A percentile compares a stretch with the other conserved stretches of the same genome.
Conservation (phyloP, 805 yeast species). For the Yarrowia sp. region DNA sequence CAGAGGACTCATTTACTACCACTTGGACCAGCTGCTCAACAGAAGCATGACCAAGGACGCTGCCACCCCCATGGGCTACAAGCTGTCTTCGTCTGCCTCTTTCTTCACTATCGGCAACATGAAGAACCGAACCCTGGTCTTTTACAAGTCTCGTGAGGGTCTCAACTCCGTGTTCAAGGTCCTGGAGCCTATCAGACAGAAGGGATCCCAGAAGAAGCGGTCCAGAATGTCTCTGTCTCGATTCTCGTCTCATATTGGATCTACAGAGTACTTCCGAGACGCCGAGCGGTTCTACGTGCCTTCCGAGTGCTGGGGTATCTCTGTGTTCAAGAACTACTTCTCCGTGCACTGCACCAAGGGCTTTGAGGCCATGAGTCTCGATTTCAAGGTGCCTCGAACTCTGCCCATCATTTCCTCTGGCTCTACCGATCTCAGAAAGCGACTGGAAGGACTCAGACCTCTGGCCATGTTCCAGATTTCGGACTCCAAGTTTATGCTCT, state of each 20-base stretch:
- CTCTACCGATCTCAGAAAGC: conserved; percentile 49
- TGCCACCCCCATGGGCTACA: conserved; percentile 56
- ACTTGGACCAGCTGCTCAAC: conserved; percentile 63
- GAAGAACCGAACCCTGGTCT: conserved; percentile 63
- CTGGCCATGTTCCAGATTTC: conserved; percentile 69
- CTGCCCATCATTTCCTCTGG: conserved; percentile 56
- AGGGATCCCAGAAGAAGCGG: conserved; percentile 45
- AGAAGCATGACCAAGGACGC: conserved; percentile 37
- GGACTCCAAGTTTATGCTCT: conserved; percentile 61
- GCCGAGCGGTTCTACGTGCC: conserved; percentile 59
- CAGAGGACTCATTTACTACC: conserved; percentile 65
- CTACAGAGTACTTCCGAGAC: conserved; percentile 55
- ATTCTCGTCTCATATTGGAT: conserved; percentile 42
- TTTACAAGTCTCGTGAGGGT: conserved; percentile 62
- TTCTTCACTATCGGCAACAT: conserved; percentile 76
- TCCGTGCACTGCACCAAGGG: conserved; percentile 73
- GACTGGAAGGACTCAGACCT: conserved; percentile 56
- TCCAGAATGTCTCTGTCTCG: conserved; percentile 45
- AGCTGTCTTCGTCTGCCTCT: conserved; percentile 44
- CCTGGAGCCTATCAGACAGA: conserved; percentile 60
- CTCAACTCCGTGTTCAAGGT: conserved; percentile 63
- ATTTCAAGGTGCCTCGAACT: conserved; percentile 61
- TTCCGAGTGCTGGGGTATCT: conserved; percentile 65
- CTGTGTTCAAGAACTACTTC: conserved; percentile 69
- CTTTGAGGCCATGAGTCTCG: conserved; percentile 67